phyloP scores from a whole-genome alignment of 257 asterid genomes.

The Mentha longifolia region DNA sequence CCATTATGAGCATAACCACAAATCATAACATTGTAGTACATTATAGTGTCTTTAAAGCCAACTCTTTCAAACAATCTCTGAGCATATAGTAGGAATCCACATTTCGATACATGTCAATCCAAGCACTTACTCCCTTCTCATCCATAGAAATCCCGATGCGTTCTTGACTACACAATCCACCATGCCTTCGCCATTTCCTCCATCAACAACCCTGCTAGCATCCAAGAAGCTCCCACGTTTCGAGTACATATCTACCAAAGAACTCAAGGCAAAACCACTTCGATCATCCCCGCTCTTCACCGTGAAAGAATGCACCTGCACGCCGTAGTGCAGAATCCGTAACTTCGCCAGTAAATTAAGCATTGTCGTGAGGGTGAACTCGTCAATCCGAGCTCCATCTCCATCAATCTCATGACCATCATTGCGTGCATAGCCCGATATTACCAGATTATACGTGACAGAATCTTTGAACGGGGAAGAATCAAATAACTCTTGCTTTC shows the following conservation, averaged over 20 bases:
- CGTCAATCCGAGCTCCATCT: conserved; percentile 52
- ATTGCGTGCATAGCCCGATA: conserved; percentile 65
- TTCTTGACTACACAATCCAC: conserved; percentile 75
- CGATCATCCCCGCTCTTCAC: conserved; percentile 69
- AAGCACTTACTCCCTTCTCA: conserved; percentile 57
- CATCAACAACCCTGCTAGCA: conserved; percentile 54
- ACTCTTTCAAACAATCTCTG: conserved; percentile 49
- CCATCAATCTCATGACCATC: conserved; percentile 48
- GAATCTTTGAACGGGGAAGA: conserved; percentile 65
- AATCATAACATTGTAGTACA: conserved; percentile 81
- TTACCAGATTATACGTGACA: conserved; percentile 71
- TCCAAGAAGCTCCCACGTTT: conserved; percentile 69
- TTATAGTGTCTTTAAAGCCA: conserved; percentile 51
- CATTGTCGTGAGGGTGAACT: conserved; percentile 77
- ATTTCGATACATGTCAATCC: conserved; percentile 87
- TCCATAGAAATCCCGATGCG: conserved; percentile 52
- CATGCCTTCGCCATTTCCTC: conserved; percentile 25
- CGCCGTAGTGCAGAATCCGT: conserved; percentile 53
- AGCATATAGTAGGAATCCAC: conserved; percentile 69
- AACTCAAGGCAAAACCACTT: conserved; percentile 69
- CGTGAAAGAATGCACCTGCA: conserved; percentile 78
- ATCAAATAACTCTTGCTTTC: conserved; percentile 58
- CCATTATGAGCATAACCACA: conserved; percentile 93
- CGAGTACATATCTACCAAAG: conserved; percentile 89
- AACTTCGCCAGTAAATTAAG: conserved; percentile 68